Conservation (phyloP, 2,329 filamentous ascomycete species). For the Cordyceps farinosa region DNA sequence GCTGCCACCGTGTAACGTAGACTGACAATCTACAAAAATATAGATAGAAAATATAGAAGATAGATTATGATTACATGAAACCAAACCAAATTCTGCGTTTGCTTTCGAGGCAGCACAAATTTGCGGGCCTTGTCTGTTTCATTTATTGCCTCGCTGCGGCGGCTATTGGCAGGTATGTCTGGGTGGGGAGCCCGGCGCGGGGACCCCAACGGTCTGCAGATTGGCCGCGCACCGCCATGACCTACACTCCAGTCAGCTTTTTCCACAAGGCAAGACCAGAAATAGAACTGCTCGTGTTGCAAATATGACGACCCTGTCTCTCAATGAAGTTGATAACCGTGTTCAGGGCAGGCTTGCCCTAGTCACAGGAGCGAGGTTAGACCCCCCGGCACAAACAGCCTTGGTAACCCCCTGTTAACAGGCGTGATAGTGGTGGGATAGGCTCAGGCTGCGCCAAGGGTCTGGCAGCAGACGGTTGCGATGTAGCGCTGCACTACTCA, state of each 20-base stretch:
- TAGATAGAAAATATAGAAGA: background rate
- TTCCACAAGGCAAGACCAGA: background rate
- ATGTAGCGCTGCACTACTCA: slow-evolving; percentile 34
- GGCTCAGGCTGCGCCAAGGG: slow-evolving; percentile 31
- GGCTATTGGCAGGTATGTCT: slow-evolving; percentile 9
- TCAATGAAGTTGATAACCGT: slow-evolving; percentile 15
- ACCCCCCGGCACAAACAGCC: background rate
- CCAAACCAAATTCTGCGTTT: background rate
- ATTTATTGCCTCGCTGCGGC: background rate
- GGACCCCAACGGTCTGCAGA: background rate
- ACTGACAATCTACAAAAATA: background rate
- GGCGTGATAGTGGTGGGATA: slow-evolving; percentile 31
- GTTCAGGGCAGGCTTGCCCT: slow-evolving; percentile 29
- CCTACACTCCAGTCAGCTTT: background rate
- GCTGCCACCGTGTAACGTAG: background rate
- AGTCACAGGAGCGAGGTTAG: slow-evolving; percentile 33
- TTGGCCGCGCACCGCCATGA: background rate
- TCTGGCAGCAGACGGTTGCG: slow-evolving; percentile 34
- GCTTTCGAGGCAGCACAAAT: background rate
- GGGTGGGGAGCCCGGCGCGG: slow-evolving; percentile 6
- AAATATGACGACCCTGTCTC: slow-evolving; percentile 15
- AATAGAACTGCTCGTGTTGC: background rate
- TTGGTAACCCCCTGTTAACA: background rate
- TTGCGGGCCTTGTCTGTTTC: background rate
- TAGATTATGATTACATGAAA: background rate